Evolutionary conservation across 78 protist species (phyloP).

Genomic region (Speleostelium caveatum): DNA sequence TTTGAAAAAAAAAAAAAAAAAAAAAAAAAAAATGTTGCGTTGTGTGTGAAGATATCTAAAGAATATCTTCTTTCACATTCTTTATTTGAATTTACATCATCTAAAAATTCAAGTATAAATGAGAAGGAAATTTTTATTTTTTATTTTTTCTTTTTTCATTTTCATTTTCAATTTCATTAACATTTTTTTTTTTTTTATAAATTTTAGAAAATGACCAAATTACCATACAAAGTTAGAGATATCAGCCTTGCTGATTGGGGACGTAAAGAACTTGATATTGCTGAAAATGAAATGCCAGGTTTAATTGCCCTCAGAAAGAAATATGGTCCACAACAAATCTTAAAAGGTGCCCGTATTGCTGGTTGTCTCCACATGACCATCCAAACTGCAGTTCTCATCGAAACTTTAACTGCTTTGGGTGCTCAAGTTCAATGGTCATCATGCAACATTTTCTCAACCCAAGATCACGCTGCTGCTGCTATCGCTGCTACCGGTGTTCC

Average conservation of each 20-base stretch:
- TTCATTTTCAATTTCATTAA: not conserved
- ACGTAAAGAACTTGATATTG: constrained; percentile 95
- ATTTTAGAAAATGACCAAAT: constrained; percentile 30
- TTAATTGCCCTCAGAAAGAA: constrained; percentile 96
- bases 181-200: not conserved
- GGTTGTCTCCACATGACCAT: constrained; percentile 99
- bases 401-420: constrained; percentile 97
- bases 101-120: too few species aligned
- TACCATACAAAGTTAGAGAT: constrained; percentile 89
- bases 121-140: too few species aligned
- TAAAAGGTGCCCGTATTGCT: constrained; percentile 95
- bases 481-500: constrained; percentile 97
- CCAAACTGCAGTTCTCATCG: constrained; percentile 99
- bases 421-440: constrained; percentile 98
- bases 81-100: too few species aligned
- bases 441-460: constrained; percentile 99
- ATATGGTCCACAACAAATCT: constrained; percentile 95
- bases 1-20: not conserved
- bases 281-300: constrained; percentile 99
- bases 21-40: too few species aligned
- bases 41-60: not conserved
- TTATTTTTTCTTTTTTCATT: not conserved
- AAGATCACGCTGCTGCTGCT: constrained; percentile 99
- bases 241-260: constrained; percentile 97
- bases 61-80: too few species aligned